Evolutionary conservation across 768 basidiomycete species (phyloP), one percentile per base, ranked within the genome.

Genomic region (Neoboletus brunneissimus): DNA sequence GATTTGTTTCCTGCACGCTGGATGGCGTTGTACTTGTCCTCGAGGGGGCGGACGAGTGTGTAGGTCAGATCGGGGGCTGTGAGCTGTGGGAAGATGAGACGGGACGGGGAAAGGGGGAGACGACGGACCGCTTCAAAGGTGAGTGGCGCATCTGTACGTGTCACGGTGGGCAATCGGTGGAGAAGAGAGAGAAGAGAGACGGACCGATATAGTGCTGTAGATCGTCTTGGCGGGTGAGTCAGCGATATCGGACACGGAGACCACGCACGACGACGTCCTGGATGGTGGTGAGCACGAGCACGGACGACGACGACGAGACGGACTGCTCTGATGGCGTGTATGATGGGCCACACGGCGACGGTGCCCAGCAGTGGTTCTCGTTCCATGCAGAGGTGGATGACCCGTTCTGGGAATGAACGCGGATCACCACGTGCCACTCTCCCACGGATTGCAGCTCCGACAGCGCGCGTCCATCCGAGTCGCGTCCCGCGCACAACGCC

Each of bases 41-140:
- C 83, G 32, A 98, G 79, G 0, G 95, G 95, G 37, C 86, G 88
- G 53, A 96, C 79, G 58, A 98, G 86, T 1, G 91, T 89, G 68
- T 97, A 97, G 2, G 89, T 93, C 35, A 94, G 80, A 69, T 98
- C 95, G 2, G 95, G 91, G 1, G 88, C 86, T 1, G 81, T 81
- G 44, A 97, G 77, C 87, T 95, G 71, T 16, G 50, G 53, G 50
- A 4, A 27, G 23, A 27, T 65, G 18, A 73, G 63, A 44, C 2
- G 46, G 22, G 25, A 5, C 4, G 42, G 38, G 52, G 18, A 20
- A 29, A 25, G 3, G 9, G 29, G 45, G 13, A 41, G 23, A 20
- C 2, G 34, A 76, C 86, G 62, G 56, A 91, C 89, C 22, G 89
- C 87, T 62, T 93, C 91, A 59, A 87, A 86, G 0, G 82, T 81